These are phyloP conservation scores for Marasmius tenuissimus DNA, from an alignment of 1,284 basidiomycete species.

Conservation along the genomic window DNA sequence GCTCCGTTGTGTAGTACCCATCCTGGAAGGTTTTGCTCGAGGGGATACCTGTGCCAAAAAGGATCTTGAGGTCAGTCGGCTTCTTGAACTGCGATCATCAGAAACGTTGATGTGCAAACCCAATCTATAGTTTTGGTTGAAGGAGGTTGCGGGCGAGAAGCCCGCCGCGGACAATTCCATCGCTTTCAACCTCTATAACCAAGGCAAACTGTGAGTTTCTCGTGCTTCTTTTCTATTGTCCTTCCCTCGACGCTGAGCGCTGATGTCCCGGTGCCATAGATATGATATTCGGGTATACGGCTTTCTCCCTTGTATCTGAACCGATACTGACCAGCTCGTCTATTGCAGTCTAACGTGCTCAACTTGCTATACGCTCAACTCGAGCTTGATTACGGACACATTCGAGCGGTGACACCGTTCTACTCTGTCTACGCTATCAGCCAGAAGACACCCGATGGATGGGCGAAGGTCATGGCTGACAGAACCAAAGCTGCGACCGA, in stretches of 20 bases:
- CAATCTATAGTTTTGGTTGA: conserved; percentile 34
- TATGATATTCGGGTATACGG: conserved; percentile 39
- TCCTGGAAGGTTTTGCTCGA: conserved; percentile 45
- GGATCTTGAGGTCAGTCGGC: conserved; percentile 20
- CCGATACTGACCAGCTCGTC: conserved; percentile 1
- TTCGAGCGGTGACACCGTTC: conserved; percentile 46
- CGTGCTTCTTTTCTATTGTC: not conserved
- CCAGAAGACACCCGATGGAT: conserved; percentile 22
- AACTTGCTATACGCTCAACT: conserved; percentile 48
- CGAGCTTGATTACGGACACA: conserved; percentile 45
- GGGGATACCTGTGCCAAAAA: conserved; percentile 44
- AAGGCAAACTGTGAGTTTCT: conserved; percentile 35
- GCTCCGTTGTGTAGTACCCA: conserved; percentile 25
- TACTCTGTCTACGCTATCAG: conserved; percentile 45
- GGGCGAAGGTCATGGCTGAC: conserved; percentile 31
- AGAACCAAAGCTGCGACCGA: conserved; percentile 32
- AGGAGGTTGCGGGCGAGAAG: conserved; percentile 37
- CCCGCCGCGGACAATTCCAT: conserved; percentile 37
- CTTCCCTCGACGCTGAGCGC: not conserved
- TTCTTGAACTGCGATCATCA: not conserved
- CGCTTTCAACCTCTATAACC: conserved; percentile 44
- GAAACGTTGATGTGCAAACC: not conserved
- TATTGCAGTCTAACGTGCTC: conserved; percentile 41
- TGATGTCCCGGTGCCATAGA: conserved; percentile 16
- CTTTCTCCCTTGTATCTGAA: not conserved